Evolutionary conservation across 2,329 filamentous ascomycete species (phyloP).

Genomic region (Pestalotiopsis sp.): DNA sequence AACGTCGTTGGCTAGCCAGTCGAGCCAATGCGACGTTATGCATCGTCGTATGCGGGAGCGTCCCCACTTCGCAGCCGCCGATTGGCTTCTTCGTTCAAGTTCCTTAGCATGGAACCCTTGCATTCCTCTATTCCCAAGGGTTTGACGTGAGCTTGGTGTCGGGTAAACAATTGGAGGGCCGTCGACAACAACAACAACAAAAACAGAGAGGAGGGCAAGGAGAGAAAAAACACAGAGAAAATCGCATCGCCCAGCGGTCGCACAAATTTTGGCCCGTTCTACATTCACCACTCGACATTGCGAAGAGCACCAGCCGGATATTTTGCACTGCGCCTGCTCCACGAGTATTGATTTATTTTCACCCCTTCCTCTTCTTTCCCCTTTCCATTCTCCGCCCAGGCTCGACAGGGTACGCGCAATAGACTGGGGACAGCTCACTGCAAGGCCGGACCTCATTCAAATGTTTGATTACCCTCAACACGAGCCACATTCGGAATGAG

Average conservation of each 20-base stretch:
- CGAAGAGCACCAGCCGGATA: background rate
- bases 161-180: background rate
- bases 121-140: background rate
- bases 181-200: background rate
- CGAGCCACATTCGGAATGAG: constrained; percentile 8
- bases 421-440: background rate
- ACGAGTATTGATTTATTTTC: background rate
- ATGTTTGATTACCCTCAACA: constrained; percentile 11
- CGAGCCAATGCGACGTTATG: background rate
- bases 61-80: background rate
- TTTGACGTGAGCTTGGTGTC: background rate
- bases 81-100: background rate
- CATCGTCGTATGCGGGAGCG: background rate
- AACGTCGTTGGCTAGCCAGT: background rate
- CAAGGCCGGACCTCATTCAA: constrained; percentile 11
- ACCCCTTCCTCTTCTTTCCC: background rate
- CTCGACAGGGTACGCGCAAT: constrained; percentile 6
- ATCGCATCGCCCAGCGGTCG: background rate
- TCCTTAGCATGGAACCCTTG: background rate
- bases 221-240: background rate
- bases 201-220: background rate
- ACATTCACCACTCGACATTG: background rate
- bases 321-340: background rate
- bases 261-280: background rate
- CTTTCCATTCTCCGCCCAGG: background rate